These are phyloP conservation scores for Volvariella surrecta DNA, from an alignment of 1,284 basidiomycete species.

Conservation along the genomic window DNA sequence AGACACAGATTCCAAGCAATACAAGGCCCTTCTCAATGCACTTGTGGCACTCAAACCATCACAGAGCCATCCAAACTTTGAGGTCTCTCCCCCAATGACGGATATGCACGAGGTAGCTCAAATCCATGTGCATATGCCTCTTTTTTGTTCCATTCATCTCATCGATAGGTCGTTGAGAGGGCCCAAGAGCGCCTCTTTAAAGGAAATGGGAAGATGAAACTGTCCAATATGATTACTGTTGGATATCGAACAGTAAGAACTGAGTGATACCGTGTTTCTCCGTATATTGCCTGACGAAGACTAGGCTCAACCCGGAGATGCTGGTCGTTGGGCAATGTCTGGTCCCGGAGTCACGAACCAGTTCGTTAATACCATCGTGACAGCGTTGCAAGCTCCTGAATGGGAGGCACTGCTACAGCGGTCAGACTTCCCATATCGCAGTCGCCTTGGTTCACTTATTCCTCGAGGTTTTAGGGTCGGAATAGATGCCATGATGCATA, in stretches of 20 bases:
- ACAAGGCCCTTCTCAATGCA: background rate
- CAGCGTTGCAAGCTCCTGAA: slow-evolving; percentile 51
- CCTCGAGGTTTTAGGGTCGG: slow-evolving; percentile 47
- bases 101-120: slow-evolving; percentile 57
- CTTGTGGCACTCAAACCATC: slow-evolving; percentile 1
- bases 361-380: slow-evolving; percentile 70
- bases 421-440: slow-evolving; percentile 24
- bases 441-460: background rate
- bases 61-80: slow-evolving; percentile 14
- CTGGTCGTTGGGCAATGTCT: slow-evolving; percentile 13
- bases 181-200: slow-evolving; percentile 13
- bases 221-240: slow-evolving; percentile 11
- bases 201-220: slow-evolving; percentile 2
- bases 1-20: background rate
- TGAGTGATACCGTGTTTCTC: slow-evolving; percentile 12
- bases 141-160: background rate
- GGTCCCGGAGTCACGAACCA: slow-evolving; percentile 39
- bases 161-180: slow-evolving; percentile 16
- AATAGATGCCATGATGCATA: slow-evolving; percentile 59
- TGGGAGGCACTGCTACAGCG: slow-evolving; percentile 61
- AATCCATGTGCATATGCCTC: slow-evolving; percentile 12
- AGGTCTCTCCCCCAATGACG: slow-evolving; percentile 28
- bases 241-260: slow-evolving; percentile 13
- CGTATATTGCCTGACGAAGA: slow-evolving; percentile 11
- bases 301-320: slow-evolving; percentile 9